Base-by-base conservation (phyloP, 106 monocot genomes). In the Alisma plantagoaquatica region DNA sequence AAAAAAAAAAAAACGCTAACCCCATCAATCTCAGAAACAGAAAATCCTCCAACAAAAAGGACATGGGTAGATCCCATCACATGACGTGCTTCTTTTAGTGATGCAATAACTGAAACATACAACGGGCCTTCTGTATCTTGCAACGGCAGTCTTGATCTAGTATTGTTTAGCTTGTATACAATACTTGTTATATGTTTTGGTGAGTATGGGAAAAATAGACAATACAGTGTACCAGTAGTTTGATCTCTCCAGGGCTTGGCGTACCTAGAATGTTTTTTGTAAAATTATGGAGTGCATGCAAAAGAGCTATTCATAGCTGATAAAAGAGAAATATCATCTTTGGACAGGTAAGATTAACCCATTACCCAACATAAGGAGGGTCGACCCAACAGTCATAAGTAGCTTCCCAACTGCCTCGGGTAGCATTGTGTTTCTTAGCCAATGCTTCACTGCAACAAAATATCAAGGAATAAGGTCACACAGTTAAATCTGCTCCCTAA, bases 361-460 rank as follows among this genome's bases (percentile, higher is more conserved):
- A n/a, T 45, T 81, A 88, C 94, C 94, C 94, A 66, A 96, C 10
- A 72, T 62, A 84, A 59, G 84, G 57, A 30, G 94, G 94, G 12
- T 81, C 75, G 43, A 89, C 75, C 54, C 64, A 75, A 53, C 94
- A 96, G 47, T 81, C 78, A 76, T 52, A 84, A 50, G 64, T 29
- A 27, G 70, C 65, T 29, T 80, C 59, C 59, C 62, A 41, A 63
- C 23, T 53, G 28, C 33, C 64, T 21, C 48, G 51, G 32, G 31
- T 23, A 52, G 51, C 41, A 59, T 63, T 69, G 23, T 67, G 33
- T 20, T 67, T 73, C 43, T 50, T 48, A 19, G 33, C 68, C 43
- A 48, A 10, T n/a, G 54, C 41, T 55, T 72, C 82, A 79, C 79
- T 82, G 33, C n/a, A n/a, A n/a, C n/a, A n/a, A n/a, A n/a, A n/a